phyloP scores from a whole-genome alignment of 495 filamentous ascomycete genomes.

The Thozetella sp. region DNA sequence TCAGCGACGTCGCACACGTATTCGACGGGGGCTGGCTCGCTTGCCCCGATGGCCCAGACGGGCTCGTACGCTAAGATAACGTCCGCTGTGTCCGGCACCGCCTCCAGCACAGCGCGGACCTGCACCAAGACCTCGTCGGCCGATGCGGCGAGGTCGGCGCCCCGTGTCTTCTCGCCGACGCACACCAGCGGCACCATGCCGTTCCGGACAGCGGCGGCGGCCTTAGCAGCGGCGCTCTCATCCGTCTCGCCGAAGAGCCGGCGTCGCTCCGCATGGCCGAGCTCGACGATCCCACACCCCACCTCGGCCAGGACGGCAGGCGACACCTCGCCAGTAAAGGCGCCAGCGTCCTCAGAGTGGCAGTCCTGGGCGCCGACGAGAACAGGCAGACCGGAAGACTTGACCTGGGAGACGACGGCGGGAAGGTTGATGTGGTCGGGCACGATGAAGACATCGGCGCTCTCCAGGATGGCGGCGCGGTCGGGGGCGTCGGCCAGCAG shows the following conservation, averaged over 20 bases:
- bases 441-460: constrained; percentile 65
- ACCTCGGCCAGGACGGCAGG: constrained; percentile 63
- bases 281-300: constrained; percentile 70
- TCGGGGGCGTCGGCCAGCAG: constrained; percentile 36
- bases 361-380: constrained; percentile 77
- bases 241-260: constrained; percentile 74
- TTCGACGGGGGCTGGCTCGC: constrained; percentile 67
- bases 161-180: constrained; percentile 63
- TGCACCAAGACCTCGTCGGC: constrained; percentile 66
- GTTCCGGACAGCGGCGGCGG: constrained; percentile 62
- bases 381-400: constrained; percentile 43
- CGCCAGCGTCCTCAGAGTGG: constrained; percentile 63
- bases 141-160: constrained; percentile 47
- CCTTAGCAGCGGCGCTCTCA: constrained; percentile 62
- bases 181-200: constrained; percentile 79
- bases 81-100: constrained; percentile 59
- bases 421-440: constrained; percentile 73
- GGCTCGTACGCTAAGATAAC: constrained; percentile 87
- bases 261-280: constrained; percentile 79
- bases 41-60: constrained; percentile 84
- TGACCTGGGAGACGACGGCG: constrained; percentile 54
- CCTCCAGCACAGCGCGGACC: constrained; percentile 60
- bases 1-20: constrained; percentile 74
- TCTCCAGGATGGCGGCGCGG: constrained; percentile 25
- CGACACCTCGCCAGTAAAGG: constrained; percentile 79